Percentiles rank a stretch among this genome's conserved stretches.
Conservation (phyloP, 495 filamentous ascomycete genomes). For the Penicillium macrosclerotiorum region DNA sequence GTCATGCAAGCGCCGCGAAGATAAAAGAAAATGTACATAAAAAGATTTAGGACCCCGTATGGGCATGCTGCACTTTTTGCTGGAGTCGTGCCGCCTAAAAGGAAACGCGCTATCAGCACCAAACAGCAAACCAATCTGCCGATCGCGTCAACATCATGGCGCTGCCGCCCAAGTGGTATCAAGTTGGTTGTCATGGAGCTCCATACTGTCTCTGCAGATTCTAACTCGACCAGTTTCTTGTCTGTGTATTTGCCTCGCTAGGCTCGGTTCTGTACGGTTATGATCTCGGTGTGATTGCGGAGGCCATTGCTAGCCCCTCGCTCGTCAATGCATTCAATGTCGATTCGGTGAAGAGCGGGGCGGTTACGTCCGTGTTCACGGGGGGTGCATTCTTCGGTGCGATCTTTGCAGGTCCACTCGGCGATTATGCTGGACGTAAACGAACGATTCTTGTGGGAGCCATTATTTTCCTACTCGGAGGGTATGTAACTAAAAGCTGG, state of each 20-base stretch:
- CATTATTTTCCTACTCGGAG: slow-evolving; percentile 23
- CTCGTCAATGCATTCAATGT: slow-evolving; percentile 28
- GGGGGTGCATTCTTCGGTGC: slow-evolving; percentile 25
- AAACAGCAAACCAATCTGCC: too few species aligned
- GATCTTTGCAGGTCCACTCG: slow-evolving; percentile 7
- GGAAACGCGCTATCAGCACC: too few species aligned
- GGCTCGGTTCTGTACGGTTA: slow-evolving; percentile 52
- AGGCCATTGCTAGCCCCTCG: slow-evolving; percentile 27
- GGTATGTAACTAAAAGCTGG: too few species aligned
- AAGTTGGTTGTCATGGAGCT: not conserved
- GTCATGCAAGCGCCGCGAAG: too few species aligned
- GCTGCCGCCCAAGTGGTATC: slow-evolving; percentile 7
- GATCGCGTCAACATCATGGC: too few species aligned
- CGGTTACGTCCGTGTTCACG: slow-evolving; percentile 61
- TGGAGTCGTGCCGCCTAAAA: too few species aligned
- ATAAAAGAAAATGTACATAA: too few species aligned
- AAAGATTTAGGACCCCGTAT: too few species aligned
- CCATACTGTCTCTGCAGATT: not conserved
- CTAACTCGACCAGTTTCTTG: slow-evolving; percentile 43
- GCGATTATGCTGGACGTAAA: slow-evolving; percentile 18
- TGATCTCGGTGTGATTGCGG: slow-evolving; percentile 49
- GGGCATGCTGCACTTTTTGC: too few species aligned
- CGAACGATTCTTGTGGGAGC: slow-evolving; percentile 24
- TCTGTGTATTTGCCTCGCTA: slow-evolving; percentile 53
- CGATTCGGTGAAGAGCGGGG: slow-evolving; percentile 45